Base-by-base conservation (phyloP, 306 rosid species). In the Erythrophleum fordii region DNA sequence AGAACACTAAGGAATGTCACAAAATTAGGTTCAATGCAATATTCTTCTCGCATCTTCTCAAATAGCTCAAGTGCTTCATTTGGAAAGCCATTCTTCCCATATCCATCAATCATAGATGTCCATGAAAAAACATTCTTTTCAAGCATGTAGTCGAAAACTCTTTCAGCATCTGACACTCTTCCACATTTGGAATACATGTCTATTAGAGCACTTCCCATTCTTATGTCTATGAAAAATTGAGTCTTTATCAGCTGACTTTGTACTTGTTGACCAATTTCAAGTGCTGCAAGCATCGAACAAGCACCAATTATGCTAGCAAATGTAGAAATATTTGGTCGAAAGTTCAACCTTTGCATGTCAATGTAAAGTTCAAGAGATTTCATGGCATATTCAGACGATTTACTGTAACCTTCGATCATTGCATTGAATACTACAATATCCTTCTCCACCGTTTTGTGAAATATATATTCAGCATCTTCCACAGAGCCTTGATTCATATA, bases 41-140 rank as follows among this genome's bases (percentile, higher is more conserved):
- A 25, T 51, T 83, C 74, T 29, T 67, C 76, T 83, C 76, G 89
- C 95, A 95, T 91, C 81, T 37, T 70, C 52, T 14, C 44, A 76
- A 95, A 93, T 52, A 95, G 87, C 76, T 89, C 85, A 28, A 95
- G 91, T 72, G 97, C 95, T 86, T 90, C 91, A 35, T 70, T 72
- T 26, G 97, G 86, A 83, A 81, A 87, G 76, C 95, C 97, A 68
- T 90, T 92, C 80, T 93, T 95, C 68, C 97, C 99, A 77, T 91
- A 95, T 65, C 97, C 99, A 83, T 95, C 99, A 31, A 95, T 90
- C 97, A 91, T 90, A 61, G 99, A 95, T 45, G 97, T 93, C 99
- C 97, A 95, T 1, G 99, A 90, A 85, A 91, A 93, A 10, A 95
- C 95, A 77, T 95, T 95, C 80, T 84, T 93, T 72, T 68, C 69